A percentile compares a stretch with the other conserved stretches of the same genome.
These are phyloP conservation scores for Dryas octopetala DNA, from an alignment of 306 rosid genomes.

Conservation along the genomic window DNA sequence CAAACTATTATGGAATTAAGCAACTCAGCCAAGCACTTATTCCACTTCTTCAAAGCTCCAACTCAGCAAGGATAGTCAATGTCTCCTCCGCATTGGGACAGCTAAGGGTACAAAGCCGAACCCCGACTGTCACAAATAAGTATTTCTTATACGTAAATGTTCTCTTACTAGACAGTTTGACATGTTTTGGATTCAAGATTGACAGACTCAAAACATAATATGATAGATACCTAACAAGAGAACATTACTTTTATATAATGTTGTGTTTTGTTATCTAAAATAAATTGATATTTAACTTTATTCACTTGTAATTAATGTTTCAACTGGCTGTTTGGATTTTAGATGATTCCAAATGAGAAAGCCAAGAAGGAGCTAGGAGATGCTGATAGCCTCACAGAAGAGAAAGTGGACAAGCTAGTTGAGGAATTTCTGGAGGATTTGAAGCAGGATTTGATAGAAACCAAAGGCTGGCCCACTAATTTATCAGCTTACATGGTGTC, in stretches of 20 bases:
- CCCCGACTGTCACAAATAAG: neutral
- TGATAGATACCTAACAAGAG: too few species aligned
- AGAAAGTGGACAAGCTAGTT: slow-evolving; percentile 40
- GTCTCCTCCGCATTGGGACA: slow-evolving; percentile 38
- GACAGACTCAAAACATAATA: neutral
- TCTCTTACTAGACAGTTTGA: neutral
- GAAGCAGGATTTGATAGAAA: slow-evolving; percentile 38
- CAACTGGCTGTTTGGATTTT: neutral
- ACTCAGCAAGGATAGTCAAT: slow-evolving; percentile 46
- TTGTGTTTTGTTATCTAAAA: too few species aligned
- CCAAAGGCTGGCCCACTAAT: slow-evolving; percentile 43
- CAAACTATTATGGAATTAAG: slow-evolving; percentile 51
- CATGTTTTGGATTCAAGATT: neutral
- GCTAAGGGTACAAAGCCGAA: slow-evolving; percentile 23
- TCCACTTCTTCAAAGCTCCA: slow-evolving; percentile 49
- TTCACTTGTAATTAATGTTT: neutral
- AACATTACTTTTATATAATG: too few species aligned
- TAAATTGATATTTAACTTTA: neutral
- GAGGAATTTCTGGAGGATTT: slow-evolving; percentile 35
- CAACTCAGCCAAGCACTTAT: slow-evolving; percentile 28
- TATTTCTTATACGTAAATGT: neutral
- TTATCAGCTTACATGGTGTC: slow-evolving; percentile 33
- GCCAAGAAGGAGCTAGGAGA: slow-evolving; percentile 25
- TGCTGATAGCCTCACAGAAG: slow-evolving; percentile 41
- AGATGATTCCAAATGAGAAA: neutral